Conservation (phyloP, 768 basidiomycete species). For the Agrocybe chaxingu region DNA sequence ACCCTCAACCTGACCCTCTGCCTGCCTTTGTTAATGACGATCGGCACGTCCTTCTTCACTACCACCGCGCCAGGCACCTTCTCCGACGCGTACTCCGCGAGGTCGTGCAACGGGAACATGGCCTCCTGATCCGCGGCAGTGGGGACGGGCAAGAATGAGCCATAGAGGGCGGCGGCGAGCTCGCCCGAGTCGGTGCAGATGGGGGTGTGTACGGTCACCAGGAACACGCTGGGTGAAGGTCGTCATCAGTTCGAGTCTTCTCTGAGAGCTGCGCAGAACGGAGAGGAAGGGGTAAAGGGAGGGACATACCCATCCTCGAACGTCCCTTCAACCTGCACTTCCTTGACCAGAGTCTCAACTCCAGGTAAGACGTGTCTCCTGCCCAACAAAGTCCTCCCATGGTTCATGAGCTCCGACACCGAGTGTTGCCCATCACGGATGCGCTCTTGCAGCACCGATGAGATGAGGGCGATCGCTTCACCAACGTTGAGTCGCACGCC, state of each 20-base stretch:
- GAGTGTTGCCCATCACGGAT: slow-evolving; percentile 88
- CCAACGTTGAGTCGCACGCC: slow-evolving; percentile 83
- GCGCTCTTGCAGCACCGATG: slow-evolving; percentile 88
- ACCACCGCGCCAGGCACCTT: slow-evolving; percentile 77
- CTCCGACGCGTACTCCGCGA: slow-evolving; percentile 45
- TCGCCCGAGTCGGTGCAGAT: slow-evolving; percentile 82
- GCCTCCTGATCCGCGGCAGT: slow-evolving; percentile 28
- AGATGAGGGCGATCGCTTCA: slow-evolving; percentile 88
- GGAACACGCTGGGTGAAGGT: slow-evolving; percentile 61
- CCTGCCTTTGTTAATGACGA: slow-evolving; percentile 75
- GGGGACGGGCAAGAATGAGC: slow-evolving; percentile 88
- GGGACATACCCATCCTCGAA: slow-evolving; percentile 74
- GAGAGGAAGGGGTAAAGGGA: not conserved
- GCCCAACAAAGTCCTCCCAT: slow-evolving; percentile 87
- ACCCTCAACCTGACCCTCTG: slow-evolving; percentile 70
- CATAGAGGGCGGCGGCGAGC: slow-evolving; percentile 83
- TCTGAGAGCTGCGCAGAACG: too few species aligned
- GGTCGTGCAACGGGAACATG: slow-evolving; percentile 57
- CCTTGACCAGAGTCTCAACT: slow-evolving; percentile 71
- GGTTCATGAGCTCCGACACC: slow-evolving; percentile 90
- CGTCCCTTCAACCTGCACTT: slow-evolving; percentile 94
- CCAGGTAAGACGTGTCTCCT: slow-evolving; percentile 84
- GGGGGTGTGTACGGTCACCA: slow-evolving; percentile 97
- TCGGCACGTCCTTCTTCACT: slow-evolving; percentile 50
- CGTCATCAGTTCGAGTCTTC: not conserved